phyloP scores from a whole-genome alignment of 805 yeast genomes.

The Cyberlindnera amylophila region DNA sequence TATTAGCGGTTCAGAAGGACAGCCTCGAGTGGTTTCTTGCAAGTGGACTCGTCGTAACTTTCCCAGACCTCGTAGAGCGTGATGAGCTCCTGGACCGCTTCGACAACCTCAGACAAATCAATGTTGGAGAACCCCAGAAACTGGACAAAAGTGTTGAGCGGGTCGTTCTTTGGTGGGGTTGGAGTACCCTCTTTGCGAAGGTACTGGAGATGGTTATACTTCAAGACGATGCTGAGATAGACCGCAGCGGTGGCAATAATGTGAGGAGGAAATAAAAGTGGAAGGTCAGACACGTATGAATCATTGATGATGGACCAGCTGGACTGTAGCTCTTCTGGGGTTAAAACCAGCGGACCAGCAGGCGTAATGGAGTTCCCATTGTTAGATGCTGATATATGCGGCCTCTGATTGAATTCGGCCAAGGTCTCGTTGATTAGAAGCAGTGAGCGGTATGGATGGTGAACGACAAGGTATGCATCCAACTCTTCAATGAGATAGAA shows the following conservation, averaged over 20 bases:
- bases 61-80: constrained; percentile 85
- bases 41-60: constrained; percentile 58
- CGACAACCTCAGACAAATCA: constrained; percentile 72
- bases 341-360: constrained; percentile 29
- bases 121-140: constrained; percentile 76
- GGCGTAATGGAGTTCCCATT: not conserved
- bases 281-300: constrained; percentile 82
- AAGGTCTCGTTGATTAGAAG: constrained; percentile 41
- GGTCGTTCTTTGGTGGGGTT: constrained; percentile 25
- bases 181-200: constrained; percentile 14
- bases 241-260: constrained; percentile 77
- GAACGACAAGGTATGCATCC: constrained; percentile 64
- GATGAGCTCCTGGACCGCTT: constrained; percentile 79
- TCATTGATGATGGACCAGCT: constrained; percentile 91
- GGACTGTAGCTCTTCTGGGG: constrained; percentile 72
- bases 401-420: constrained; percentile 23
- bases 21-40: constrained; percentile 24
- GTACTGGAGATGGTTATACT: constrained; percentile 29
- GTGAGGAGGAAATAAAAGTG: constrained; percentile 83
- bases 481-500: constrained; percentile 89
- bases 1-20: constrained; percentile 20
- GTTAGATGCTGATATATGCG: not conserved
- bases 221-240: constrained; percentile 69
- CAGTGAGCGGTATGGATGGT: constrained; percentile 70
- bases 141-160: constrained; percentile 53